These are phyloP conservation scores for Cladosporium sp. DNA, from an alignment of 2,329 filamentous ascomycete genomes.

Conservation along the genomic window DNA sequence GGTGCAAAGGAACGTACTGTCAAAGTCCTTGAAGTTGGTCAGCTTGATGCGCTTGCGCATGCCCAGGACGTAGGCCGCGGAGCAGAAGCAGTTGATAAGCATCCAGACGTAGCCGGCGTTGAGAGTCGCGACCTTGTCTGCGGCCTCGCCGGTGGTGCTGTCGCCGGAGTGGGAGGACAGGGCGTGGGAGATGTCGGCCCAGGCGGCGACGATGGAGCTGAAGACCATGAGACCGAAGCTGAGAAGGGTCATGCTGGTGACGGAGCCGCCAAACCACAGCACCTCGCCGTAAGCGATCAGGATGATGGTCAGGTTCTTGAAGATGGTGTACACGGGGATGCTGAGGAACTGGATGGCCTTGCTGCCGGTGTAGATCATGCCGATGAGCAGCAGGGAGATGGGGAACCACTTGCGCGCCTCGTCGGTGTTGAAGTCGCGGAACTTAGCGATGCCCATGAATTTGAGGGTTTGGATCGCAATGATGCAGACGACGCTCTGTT, in stretches of 20 bases:
- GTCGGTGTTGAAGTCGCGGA: slow-evolving; percentile 74
- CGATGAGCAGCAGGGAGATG: slow-evolving; percentile 88
- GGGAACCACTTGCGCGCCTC: slow-evolving; percentile 98
- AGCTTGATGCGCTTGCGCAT: slow-evolving; percentile 99
- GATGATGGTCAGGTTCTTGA: slow-evolving; percentile 99
- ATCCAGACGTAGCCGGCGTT: slow-evolving; percentile 98
- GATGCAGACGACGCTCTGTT: slow-evolving; percentile 84
- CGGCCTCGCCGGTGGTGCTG: slow-evolving; percentile 45
- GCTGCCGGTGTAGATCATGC: slow-evolving; percentile 97
- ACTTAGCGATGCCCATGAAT: slow-evolving; percentile 72
- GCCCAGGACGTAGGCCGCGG: slow-evolving; percentile 77
- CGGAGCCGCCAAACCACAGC: slow-evolving; percentile 92
- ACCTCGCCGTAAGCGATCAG: slow-evolving; percentile 98
- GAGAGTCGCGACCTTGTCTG: slow-evolving; percentile 74
- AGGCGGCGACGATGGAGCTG: slow-evolving; percentile 88
- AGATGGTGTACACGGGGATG: slow-evolving; percentile 98
- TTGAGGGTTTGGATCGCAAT: slow-evolving; percentile 78
- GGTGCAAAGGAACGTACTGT: slow-evolving; percentile 63
- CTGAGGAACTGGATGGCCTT: slow-evolving; percentile 95
- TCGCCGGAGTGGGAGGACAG: slow-evolving; percentile 51
- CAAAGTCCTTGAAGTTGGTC: slow-evolving; percentile 99
- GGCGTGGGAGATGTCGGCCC: slow-evolving; percentile 91
- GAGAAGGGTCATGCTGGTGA: slow-evolving; percentile 78
- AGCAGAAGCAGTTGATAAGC: slow-evolving; percentile 93
- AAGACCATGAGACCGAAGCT: slow-evolving; percentile 96